Conservation (phyloP, 345 rosid genomes). For the Eutrema japonicum region DNA sequence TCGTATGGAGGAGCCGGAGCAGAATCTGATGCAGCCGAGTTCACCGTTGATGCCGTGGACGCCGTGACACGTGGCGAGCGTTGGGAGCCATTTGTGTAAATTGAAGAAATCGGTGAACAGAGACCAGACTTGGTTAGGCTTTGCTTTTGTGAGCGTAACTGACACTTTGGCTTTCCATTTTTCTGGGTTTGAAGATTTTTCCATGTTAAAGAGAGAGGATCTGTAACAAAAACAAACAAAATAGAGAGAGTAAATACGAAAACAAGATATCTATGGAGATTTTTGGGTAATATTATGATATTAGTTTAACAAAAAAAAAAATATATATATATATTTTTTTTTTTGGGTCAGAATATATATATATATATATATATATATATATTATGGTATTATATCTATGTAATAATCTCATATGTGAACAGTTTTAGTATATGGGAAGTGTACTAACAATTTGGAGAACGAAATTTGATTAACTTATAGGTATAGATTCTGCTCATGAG, state of each 20-base stretch:
- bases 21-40: conserved; percentile 61
- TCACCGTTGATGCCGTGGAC: conserved; percentile 61
- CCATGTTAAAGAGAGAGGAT: not conserved
- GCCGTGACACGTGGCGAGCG: conserved; percentile 49
- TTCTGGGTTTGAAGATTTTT: no score
- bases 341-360: no score
- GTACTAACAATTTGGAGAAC: not conserved
- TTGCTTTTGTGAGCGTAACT: no score
- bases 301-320: no score
- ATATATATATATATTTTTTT: no score
- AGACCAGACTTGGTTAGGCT: conserved; percentile 51
- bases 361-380: no score
- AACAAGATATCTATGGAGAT: not conserved
- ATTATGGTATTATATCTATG: not conserved
- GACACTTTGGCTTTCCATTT: no score
- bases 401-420: not conserved
- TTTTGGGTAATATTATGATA: not conserved
- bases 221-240: not conserved
- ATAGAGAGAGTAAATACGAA: no score
- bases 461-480: not conserved
- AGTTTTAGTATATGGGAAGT: no score
- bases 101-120: no score
- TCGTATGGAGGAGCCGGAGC: conserved; percentile 52
- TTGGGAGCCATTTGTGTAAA: no score
- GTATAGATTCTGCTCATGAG: not conserved